Evolutionary conservation across 1,284 basidiomycete species (phyloP), one percentile per base, ranked within the genome.

Genomic region (Naganishia sp.): DNA sequence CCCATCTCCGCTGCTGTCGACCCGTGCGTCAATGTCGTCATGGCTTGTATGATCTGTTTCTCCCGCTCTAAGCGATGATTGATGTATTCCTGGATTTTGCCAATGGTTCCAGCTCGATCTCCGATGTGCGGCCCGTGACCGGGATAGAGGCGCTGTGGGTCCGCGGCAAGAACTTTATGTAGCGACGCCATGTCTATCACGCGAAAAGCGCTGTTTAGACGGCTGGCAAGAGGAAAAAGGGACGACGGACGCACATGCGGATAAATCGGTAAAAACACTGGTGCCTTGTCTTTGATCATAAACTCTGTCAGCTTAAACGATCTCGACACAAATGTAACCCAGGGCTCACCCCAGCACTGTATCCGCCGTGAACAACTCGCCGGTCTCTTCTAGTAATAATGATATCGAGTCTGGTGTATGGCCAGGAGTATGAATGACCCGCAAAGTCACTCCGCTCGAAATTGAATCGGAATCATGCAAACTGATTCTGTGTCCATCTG

Each of bases 381-480:
- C 45, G 9, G 65, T 66, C 13, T 61, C 57, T 35, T 54, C 51
- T 15, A 62, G n/a, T 1, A 55, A 15, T 15, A 66, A 32, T 7
- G 49, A 49, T 2, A 66, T 66, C 6, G 65, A 66, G 28, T 66
- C 65, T 23, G 57, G 46, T 17, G 65, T 66, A 55, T 66, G 65
- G 13, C 65, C 65, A 2, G 65, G 65, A 6, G 65, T 66, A 41
- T 54, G 51, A 3, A 66, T n/a, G 43, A 66, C 39, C 9, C 39
- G 39, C 21, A 66, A 49, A 3, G 51, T 55, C 15, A 17, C 55
- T 13, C 23, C 43, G 6, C n/a, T 45, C 28, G 35, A 3, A 1
- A 10, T n/a, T 9, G 25, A 39, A n/a, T 54, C 42, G 4, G 35
- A 18, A n/a, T 54, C 52, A n/a, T 63, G 61, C n/a, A 63, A 17